Evolutionary conservation across 768 basidiomycete species (phyloP).

Genomic region (Paxillus ammoniavirescens): DNA sequence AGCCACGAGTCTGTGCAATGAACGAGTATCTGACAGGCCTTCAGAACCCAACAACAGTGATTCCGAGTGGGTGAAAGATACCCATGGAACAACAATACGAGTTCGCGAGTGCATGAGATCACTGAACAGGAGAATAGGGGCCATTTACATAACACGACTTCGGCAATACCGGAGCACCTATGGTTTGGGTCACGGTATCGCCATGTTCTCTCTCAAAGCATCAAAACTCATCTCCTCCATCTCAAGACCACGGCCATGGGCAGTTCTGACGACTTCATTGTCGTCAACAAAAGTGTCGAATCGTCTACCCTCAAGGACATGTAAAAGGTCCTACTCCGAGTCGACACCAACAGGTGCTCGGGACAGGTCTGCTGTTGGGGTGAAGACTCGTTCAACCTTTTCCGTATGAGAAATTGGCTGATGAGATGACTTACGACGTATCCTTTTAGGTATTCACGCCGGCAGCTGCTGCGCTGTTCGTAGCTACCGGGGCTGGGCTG

Average conservation of each 20-base stretch:
- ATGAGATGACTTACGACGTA: background rate
- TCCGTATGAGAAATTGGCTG: background rate
- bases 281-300: background rate
- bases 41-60: too few species aligned
- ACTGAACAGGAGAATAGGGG: too few species aligned
- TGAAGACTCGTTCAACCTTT: conserved; percentile 11
- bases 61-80: too few species aligned
- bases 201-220: conserved; percentile 8
- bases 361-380: conserved; percentile 36
- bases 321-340: conserved; percentile 17
- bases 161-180: too few species aligned
- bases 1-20: too few species aligned
- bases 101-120: too few species aligned
- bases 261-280: conserved; percentile 4
- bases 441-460: conserved; percentile 84
- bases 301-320: background rate
- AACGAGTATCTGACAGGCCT: too few species aligned
- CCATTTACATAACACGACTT: too few species aligned
- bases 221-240: conserved; percentile 20
- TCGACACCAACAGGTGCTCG: conserved; percentile 22
- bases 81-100: too few species aligned
- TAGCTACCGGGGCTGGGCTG: conserved; percentile 78
- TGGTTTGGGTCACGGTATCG: too few species aligned
- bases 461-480: conserved; percentile 76
- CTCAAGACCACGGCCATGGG: conserved; percentile 17